These are phyloP conservation scores for Cryptococcus hybrid DNA, from an alignment of 1,284 basidiomycete species.

Conservation along the genomic window DNA sequence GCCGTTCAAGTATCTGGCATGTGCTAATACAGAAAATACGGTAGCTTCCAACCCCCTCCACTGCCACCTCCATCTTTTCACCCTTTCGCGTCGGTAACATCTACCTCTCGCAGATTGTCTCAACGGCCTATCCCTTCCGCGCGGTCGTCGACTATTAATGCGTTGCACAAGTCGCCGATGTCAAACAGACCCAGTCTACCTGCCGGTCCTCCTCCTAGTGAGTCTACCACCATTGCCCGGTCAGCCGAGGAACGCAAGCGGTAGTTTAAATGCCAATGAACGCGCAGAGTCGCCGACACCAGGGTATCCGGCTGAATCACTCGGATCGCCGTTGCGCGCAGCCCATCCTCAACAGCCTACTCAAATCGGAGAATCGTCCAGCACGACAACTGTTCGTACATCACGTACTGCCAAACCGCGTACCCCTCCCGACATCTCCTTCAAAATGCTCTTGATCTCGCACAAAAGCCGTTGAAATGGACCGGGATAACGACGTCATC, in stretches of 20 bases:
- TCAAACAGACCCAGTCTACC: conserved; percentile 10
- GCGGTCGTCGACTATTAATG: conserved; percentile 9
- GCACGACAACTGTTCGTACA: background rate
- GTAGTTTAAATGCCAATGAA: too few species aligned
- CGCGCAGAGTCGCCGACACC: too few species aligned
- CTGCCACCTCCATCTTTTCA: conserved; percentile 18
- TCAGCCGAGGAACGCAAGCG: too few species aligned
- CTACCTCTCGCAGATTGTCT: conserved; percentile 7
- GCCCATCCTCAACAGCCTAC: too few species aligned
- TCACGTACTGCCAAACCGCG: conserved; percentile 10
- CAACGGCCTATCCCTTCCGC: background rate
- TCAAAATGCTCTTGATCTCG: conserved; percentile 46
- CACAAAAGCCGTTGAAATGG: conserved; percentile 50
- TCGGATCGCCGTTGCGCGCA: too few species aligned
- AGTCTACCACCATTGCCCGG: conserved; percentile 11
- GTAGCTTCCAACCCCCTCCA: background rate
- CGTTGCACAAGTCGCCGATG: conserved; percentile 6
- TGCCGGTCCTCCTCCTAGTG: conserved; percentile 14
- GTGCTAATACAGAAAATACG: too few species aligned
- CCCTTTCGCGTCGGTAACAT: conserved; percentile 11
- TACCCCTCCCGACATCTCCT: conserved; percentile 45
- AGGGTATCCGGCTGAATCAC: too few species aligned
- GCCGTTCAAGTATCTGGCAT: background rate
- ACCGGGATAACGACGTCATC: conserved; percentile 47
- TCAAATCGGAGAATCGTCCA: too few species aligned